Conservation (phyloP, 2,329 filamentous ascomycete species). For the Hirsutella rhossiliensis region DNA sequence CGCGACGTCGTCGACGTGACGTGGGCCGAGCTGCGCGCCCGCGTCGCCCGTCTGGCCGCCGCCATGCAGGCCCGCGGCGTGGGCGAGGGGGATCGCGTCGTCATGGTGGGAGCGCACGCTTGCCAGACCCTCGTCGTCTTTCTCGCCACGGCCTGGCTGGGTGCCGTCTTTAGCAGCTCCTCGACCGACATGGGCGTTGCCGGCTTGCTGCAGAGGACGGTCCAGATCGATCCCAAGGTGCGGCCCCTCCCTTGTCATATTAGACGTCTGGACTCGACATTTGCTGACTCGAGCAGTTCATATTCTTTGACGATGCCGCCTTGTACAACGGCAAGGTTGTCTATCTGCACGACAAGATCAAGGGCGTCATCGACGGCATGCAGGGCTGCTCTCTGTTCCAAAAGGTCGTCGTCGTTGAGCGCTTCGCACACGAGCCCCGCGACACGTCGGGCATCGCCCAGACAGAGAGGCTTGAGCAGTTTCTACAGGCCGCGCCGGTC, state of each 20-base stretch:
- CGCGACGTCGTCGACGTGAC: constrained; percentile 44
- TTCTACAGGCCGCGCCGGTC: constrained; percentile 23
- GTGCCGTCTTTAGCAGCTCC: constrained; percentile 62
- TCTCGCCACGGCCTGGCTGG: constrained; percentile 56
- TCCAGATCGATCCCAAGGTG: constrained; percentile 62
- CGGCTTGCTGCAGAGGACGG: constrained; percentile 61
- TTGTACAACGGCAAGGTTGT: constrained; percentile 69
- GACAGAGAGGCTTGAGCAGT: constrained; percentile 31
- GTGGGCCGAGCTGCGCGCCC: constrained; percentile 52
- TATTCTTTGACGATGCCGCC: constrained; percentile 76
- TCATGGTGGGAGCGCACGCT: constrained; percentile 63
- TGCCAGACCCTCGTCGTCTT: constrained; percentile 63
- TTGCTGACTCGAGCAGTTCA: constrained; percentile 28
- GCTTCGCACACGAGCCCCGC: constrained; percentile 45
- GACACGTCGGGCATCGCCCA: constrained; percentile 42
- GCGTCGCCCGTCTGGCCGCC: constrained; percentile 47
- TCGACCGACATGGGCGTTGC: constrained; percentile 77
- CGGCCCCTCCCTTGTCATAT: too few relatives aligned
- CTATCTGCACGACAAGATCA: constrained; percentile 63
- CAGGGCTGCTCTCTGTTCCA: constrained; percentile 45
- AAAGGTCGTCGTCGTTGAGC: constrained; percentile 51
- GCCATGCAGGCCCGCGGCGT: constrained; percentile 58
- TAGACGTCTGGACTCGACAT: too few relatives aligned
- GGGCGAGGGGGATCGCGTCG: constrained; percentile 58
- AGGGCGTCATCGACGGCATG: constrained; percentile 57